A percentile compares a stretch with the other conserved stretches of the same genome.
Evolutionary conservation across 768 basidiomycete species (phyloP).

Genomic region (Hemileccinum impolitum): DNA sequence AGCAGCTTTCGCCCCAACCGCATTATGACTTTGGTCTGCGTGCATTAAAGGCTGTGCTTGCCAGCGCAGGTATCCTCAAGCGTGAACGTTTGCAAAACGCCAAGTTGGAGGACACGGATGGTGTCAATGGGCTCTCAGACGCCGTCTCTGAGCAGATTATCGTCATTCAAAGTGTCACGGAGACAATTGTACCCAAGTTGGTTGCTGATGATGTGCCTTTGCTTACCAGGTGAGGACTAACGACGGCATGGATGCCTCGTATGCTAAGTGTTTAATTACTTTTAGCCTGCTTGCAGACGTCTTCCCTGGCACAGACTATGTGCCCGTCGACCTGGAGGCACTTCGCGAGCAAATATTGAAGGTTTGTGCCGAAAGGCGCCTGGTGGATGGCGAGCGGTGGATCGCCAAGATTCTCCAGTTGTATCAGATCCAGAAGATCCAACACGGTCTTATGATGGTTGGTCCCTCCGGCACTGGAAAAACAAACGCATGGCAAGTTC

Average conservation of each 20-base stretch:
- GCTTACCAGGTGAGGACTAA: constrained; percentile 68
- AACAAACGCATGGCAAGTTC: constrained; percentile 94
- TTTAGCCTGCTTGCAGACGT: constrained; percentile 88
- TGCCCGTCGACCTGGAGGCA: constrained; percentile 83
- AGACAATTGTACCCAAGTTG: constrained; percentile 97
- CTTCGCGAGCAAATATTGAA: constrained; percentile 82
- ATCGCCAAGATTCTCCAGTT: constrained; percentile 93
- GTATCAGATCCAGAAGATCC: constrained; percentile 99
- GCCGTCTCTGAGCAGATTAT: constrained; percentile 88
- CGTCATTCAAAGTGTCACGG: constrained; percentile 95
- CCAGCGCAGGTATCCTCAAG: constrained; percentile 97
- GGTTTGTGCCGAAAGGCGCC: constrained; percentile 81
- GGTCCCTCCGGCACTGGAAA: constrained; percentile 97
- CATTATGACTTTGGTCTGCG: constrained; percentile 99
- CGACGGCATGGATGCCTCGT: neutral
- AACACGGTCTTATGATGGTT: constrained; percentile 99
- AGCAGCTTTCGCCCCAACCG: constrained; percentile 94
- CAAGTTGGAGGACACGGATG: constrained; percentile 39
- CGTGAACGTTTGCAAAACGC: constrained; percentile 71
- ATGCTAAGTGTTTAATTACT: constrained; percentile 1
- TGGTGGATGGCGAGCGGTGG: constrained; percentile 89
- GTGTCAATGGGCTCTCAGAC: constrained; percentile 60
- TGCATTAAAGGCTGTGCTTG: constrained; percentile 92
- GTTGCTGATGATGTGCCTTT: constrained; percentile 97
- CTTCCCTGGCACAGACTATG: constrained; percentile 93